These are phyloP conservation scores for Podospora bellae-mahoneyi DNA, from an alignment of 495 filamentous ascomycete species.

Conservation along the genomic window DNA sequence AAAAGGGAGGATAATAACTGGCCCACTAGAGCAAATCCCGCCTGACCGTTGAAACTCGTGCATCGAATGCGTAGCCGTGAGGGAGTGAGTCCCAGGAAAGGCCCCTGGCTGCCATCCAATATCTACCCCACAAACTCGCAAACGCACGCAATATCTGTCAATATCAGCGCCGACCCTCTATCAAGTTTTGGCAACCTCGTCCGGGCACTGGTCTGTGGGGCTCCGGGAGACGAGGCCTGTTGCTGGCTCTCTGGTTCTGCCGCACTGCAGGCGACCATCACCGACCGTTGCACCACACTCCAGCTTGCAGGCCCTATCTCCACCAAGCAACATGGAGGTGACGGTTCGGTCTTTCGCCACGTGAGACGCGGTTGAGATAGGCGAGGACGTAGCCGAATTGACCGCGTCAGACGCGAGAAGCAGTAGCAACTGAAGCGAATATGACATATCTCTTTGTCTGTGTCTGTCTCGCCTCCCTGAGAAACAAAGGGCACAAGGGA, in stretches of 20 bases:
- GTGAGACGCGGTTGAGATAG: constrained; percentile 22
- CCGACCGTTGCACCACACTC: constrained; percentile 11
- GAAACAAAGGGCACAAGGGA: neutral
- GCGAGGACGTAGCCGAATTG: constrained; percentile 14
- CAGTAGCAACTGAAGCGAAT: constrained; percentile 9
- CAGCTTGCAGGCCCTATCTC: constrained; percentile 14
- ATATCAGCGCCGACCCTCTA: constrained; percentile 22
- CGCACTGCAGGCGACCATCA: constrained; percentile 11
- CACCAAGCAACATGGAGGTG: constrained; percentile 17
- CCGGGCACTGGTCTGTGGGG: constrained; percentile 23
- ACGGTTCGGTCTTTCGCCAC: constrained; percentile 19
- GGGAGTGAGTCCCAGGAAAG: constrained; percentile 16
- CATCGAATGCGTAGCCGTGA: neutral
- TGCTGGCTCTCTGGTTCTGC: neutral
- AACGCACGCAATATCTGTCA: constrained; percentile 37
- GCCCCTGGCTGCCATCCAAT: constrained; percentile 18
- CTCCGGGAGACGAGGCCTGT: constrained; percentile 16
- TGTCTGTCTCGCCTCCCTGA: constrained; percentile 5
- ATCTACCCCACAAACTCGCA: constrained; percentile 42
- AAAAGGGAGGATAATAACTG: constrained; percentile 27
- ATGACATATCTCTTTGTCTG: neutral
- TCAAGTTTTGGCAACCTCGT: constrained; percentile 16
- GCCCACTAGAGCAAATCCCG: constrained; percentile 10
- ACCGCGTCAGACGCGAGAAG: constrained; percentile 5
- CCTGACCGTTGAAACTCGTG: constrained; percentile 7